Conservation (phyloP, 495 filamentous ascomycete species). For the Aspergillus affinis region DNA sequence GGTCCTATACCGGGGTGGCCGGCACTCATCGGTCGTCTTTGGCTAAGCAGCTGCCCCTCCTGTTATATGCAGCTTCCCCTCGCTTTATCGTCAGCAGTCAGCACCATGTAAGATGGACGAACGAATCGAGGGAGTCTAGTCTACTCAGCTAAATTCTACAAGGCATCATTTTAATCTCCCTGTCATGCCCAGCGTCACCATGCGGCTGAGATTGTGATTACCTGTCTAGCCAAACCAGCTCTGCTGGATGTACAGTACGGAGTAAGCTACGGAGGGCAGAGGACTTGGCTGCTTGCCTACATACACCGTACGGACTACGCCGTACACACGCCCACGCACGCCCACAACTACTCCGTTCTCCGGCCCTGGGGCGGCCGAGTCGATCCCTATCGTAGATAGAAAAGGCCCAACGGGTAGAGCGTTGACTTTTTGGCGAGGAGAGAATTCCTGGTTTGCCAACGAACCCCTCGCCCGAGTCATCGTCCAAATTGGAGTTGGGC, state of each 20-base stretch:
- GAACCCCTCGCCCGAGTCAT: slow-evolving; percentile 16
- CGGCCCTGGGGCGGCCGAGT: too few species aligned
- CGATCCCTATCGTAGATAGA: too few species aligned
- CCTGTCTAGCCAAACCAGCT: background rate
- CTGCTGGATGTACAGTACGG: too few species aligned
- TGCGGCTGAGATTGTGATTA: background rate
- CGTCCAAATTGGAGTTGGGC: slow-evolving; percentile 14
- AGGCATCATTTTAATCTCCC: background rate
- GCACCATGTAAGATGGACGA: background rate
- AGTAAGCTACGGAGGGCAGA: background rate
- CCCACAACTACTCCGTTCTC: too few species aligned
- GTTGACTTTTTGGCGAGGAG: background rate
- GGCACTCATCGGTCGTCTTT: too few species aligned
- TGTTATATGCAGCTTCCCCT: slow-evolving; percentile 7
- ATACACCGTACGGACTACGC: too few species aligned
- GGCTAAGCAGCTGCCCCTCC: background rate
- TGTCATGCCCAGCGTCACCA: background rate
- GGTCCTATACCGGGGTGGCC: slow-evolving; percentile 20
- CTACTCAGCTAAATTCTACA: background rate
- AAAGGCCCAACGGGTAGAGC: background rate
- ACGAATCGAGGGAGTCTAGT: background rate
- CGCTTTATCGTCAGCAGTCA: background rate
- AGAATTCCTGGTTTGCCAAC: slow-evolving; percentile 10
- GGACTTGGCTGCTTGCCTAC: too few species aligned
- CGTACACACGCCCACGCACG: too few species aligned